Evolutionary conservation across 805 yeast species (phyloP), one percentile per base, ranked within the genome.

Genomic region (Wickerhamiella spandovensis): DNA sequence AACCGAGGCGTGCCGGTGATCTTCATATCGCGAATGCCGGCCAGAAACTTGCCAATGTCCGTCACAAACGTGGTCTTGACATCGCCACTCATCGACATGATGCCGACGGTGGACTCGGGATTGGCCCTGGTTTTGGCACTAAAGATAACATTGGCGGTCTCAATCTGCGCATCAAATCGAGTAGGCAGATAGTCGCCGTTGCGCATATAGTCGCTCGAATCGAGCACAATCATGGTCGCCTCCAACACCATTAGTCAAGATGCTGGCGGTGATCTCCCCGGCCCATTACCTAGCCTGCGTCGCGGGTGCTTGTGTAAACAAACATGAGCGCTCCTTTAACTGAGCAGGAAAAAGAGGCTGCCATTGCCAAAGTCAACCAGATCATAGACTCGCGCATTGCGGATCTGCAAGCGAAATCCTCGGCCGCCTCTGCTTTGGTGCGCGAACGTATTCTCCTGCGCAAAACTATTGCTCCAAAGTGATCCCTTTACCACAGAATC

Each of bases 201-300:
- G 61, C 98, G 76, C 78, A 89, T 84, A 67, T 75, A 90, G 70
- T 92, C 98, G 48, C 96, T 87, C 73, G 88, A 90, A 72, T 92
- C 99, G 63, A 92, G 69, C 72, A 88, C 86, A 55, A 92, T 77
- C 84, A 92, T 89, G 15, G 96, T 84, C 55, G 97, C 97, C 70
- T 92, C 98, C 61, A 89, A 76, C 56, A 83, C 96, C 97, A 88
- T 88, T 49, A 62, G 73, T 54, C 28, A 44, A 44, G 38, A 23
- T 15, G 32, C 25, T 24, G 32, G 8, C 8, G 12, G n/a, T n/a
- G n/a, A n/a, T n/a, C n/a, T n/a, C n/a, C n/a, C n/a, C 15, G 5
- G 39, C 39, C 18, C n/a, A 13, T 7, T 5, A 5, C 39, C 13
- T 13, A 12, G 39, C n/a, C 39, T 35, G 18, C 18, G 39, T 35